Base-by-base conservation (phyloP, 164 flowering plant genomes). In the Amborella trichopoda region DNA sequence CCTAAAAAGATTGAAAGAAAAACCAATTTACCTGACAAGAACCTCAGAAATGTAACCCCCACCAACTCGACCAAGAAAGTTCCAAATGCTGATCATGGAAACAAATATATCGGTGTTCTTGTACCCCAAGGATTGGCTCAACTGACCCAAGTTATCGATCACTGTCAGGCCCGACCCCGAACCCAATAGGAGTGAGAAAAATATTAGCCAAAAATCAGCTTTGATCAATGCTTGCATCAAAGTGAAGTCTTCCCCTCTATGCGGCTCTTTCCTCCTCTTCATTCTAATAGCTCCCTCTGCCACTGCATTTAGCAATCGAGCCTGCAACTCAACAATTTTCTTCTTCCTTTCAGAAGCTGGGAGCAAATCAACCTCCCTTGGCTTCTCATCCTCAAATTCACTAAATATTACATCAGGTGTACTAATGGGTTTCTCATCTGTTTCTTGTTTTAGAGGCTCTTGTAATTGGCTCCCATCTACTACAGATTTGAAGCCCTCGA, bases 121-220 rank as follows among this genome's bases (percentile, higher is more conserved):
- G 51, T 76, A 85, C 12, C 99, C 94, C 34, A 88, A 52, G 36
- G 99, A 93, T 50, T 81, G 69, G 62, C 96, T 82, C 81, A 93
- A 82, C 70, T 93, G 99, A 21, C 99, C 99, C 49, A 93, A 64
- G 60, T 93, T 93, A 62, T 93, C 99, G 23, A 93, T 93, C 54
- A 93, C 95, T n/a, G 96, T 85, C 78, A 93, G 60, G n/a, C 99
- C 99, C 37, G 99, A 84, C 11, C 99, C 99, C 4, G 99, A 80
- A 28, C 89, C 99, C 44, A 93, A 44, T 1, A 88, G 51, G 51
- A 88, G 83, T 0, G 96, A 81, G 66, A 71, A 53, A 52, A 82
- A 93, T 4, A 88, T 68, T 12, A 93, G 94, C 99, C 99, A 93
- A 48, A 93, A 79, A 58, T 93, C 99, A 0, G 99, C 96, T 67